Percentiles rank a stretch among this genome's conserved stretches.
Conservation (phyloP, 1,139 yeast species). For the Hemisphaericaspora xylanilytica region DNA sequence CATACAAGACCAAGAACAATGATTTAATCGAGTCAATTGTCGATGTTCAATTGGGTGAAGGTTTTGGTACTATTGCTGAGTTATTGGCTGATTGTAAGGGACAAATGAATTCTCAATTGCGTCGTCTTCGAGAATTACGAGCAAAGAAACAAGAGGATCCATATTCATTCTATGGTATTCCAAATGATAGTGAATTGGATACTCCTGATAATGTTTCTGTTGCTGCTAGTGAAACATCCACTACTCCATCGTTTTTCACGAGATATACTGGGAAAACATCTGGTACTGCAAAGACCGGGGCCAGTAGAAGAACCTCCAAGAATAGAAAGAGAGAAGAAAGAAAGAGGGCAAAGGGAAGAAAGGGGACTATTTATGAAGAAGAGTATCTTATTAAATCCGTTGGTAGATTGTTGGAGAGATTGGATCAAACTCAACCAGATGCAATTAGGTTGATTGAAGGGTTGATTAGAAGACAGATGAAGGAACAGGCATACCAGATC, state of each 20-base stretch:
- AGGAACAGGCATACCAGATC: slow-evolving; percentile 79
- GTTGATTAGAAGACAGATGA: slow-evolving; percentile 66
- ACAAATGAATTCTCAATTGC: slow-evolving; percentile 80
- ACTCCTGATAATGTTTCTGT: slow-evolving; percentile 91
- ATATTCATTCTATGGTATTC: slow-evolving; percentile 68
- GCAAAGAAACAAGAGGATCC: slow-evolving; percentile 83
- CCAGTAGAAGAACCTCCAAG: slow-evolving; percentile 86
- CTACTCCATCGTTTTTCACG: slow-evolving; percentile 90
- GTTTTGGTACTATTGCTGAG: slow-evolving; percentile 85
- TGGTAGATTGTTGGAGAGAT: slow-evolving; percentile 82
- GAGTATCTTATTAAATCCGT: slow-evolving; percentile 88
- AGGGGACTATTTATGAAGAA: slow-evolving; percentile 96
- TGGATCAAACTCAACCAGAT: slow-evolving; percentile 72
- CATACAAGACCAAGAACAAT: slow-evolving; percentile 44
- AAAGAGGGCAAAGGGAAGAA: slow-evolving; percentile 93
- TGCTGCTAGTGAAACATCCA: slow-evolving; percentile 92
- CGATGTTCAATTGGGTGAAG: slow-evolving; percentile 78
- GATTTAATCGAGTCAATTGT: slow-evolving; percentile 53
- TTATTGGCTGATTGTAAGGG: slow-evolving; percentile 86
- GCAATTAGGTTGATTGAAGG: slow-evolving; percentile 73
- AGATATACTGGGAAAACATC: slow-evolving; percentile 93
- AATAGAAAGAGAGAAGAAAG: slow-evolving; percentile 94
- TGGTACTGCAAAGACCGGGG: slow-evolving; percentile 96
- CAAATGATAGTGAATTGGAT: slow-evolving; percentile 67
- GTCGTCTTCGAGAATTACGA: slow-evolving; percentile 80